Evolutionary conservation across 257 asterid genomes (phyloP).

Genomic region (Thymus quinquecostatus): DNA sequence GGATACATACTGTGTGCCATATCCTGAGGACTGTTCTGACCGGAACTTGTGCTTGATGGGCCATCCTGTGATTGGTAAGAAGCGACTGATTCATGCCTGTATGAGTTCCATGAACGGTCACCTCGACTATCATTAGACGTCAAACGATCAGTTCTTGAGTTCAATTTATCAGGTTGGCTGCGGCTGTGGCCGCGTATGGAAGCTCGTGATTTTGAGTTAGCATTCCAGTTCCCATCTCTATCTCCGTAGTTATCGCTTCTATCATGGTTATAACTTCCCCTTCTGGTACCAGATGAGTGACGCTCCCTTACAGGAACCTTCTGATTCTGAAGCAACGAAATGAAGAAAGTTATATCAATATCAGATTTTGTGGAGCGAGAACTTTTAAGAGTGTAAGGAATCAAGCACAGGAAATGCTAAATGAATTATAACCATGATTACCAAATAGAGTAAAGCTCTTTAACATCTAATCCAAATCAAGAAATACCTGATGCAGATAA

Average conservation of each 20-base stretch:
- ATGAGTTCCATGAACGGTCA: constrained; percentile 68
- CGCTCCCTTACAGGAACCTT: constrained; percentile 75
- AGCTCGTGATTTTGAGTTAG: constrained; percentile 65
- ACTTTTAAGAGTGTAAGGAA: background rate
- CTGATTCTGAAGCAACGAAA: constrained; percentile 59
- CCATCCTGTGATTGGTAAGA: constrained; percentile 75
- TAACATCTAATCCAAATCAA: constrained; percentile 22
- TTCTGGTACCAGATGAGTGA: constrained; percentile 66
- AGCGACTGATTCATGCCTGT: constrained; percentile 49
- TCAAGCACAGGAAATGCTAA: constrained; percentile 6
- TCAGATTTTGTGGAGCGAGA: background rate
- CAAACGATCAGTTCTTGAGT: constrained; percentile 63
- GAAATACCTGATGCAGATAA: constrained; percentile 4
- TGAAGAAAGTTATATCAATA: constrained; percentile 20
- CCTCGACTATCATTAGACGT: constrained; percentile 59
- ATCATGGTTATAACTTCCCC: constrained; percentile 77
- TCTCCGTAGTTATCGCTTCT: constrained; percentile 66
- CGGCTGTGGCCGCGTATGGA: constrained; percentile 64
- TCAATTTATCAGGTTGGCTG: constrained; percentile 64
- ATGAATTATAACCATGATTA: background rate
- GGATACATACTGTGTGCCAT: constrained; percentile 66
- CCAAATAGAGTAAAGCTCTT: constrained; percentile 11
- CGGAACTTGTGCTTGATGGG: constrained; percentile 55
- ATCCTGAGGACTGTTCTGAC: constrained; percentile 56
- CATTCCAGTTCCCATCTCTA: constrained; percentile 81